Conservation (phyloP, 257 asterid genomes). For the Solanum chmielewskii region DNA sequence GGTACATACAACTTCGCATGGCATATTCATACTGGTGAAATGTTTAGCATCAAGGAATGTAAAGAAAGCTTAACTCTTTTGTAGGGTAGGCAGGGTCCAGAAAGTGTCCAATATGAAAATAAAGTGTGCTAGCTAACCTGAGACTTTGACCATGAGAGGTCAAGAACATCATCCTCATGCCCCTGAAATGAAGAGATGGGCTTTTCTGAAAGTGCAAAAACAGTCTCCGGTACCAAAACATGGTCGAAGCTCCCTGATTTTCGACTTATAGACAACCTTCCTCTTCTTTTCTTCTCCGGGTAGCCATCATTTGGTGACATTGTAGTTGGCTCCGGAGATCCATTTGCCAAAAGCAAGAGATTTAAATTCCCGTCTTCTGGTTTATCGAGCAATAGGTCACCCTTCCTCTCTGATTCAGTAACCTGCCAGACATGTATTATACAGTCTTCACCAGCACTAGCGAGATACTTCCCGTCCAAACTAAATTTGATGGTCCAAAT, state of each 20-base stretch:
- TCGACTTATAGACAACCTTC: slow-evolving; percentile 74
- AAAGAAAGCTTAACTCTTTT: not conserved
- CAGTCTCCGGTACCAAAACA: slow-evolving; percentile 74
- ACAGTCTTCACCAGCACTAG: slow-evolving; percentile 99
- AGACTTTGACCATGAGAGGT: slow-evolving; percentile 98
- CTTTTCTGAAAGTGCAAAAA: slow-evolving; percentile 72
- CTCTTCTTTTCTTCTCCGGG: slow-evolving; percentile 69
- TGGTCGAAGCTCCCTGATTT: slow-evolving; percentile 74
- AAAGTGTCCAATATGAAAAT: not conserved
- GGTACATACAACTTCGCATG: not conserved
- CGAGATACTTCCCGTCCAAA: slow-evolving; percentile 93
- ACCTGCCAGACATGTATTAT: slow-evolving; percentile 94
- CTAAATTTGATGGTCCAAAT: slow-evolving; percentile 96
- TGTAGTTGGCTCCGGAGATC: slow-evolving; percentile 70
- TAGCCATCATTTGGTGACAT: slow-evolving; percentile 70
- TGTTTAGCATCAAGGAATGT: not conserved
- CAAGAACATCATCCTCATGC: slow-evolving; percentile 78
- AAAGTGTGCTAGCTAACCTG: slow-evolving; percentile 46
- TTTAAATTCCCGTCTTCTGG: slow-evolving; percentile 77
- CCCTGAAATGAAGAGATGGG: slow-evolving; percentile 81
- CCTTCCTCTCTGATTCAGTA: slow-evolving; percentile 74
- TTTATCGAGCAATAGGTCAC: slow-evolving; percentile 62
- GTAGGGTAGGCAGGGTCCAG: not conserved
- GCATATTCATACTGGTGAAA: not conserved
- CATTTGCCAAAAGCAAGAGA: slow-evolving; percentile 55